A percentile compares a stretch with the other conserved stretches of the same genome.
These are phyloP conservation scores for Litchi chinensis DNA, from an alignment of 345 rosid genomes.

Conservation along the genomic window DNA sequence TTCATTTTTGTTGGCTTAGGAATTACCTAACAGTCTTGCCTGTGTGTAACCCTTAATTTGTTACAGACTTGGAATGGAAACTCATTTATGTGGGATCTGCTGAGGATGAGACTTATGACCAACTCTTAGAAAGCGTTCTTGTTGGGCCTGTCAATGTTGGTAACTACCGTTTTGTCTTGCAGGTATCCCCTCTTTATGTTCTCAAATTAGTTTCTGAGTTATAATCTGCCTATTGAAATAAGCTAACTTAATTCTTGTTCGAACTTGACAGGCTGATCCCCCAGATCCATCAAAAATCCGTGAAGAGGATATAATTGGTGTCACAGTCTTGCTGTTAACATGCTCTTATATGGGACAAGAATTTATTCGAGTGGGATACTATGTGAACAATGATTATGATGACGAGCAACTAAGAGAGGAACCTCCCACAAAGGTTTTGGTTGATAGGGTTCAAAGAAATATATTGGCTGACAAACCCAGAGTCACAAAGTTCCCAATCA, in stretches of 20 bases:
- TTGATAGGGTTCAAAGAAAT: constrained; percentile 70
- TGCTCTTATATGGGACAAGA: constrained; percentile 91
- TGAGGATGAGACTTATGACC: constrained; percentile 76
- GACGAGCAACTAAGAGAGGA: constrained; percentile 73
- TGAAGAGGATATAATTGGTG: constrained; percentile 88
- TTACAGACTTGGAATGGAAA: constrained; percentile 69
- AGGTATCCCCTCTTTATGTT: constrained; percentile 32
- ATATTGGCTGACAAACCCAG: constrained; percentile 73
- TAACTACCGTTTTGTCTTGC: constrained; percentile 61
- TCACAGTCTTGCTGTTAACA: constrained; percentile 77
- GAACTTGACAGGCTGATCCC: constrained; percentile 58
- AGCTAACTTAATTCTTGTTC: constrained; percentile 6
- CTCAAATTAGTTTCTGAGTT: neutral
- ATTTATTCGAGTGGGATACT: constrained; percentile 84
- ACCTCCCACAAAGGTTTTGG: constrained; percentile 58
- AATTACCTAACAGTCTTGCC: neutral
- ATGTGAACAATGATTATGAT: constrained; percentile 79
- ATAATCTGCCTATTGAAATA: neutral
- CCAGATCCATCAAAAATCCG: constrained; percentile 73
- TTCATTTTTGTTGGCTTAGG: neutral
- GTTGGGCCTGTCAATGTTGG: constrained; percentile 74
- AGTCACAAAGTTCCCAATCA: constrained; percentile 74
- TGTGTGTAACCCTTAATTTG: neutral
- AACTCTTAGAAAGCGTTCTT: constrained; percentile 65
- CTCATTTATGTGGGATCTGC: constrained; percentile 78